These are phyloP conservation scores for Cercospora zeina DNA, from an alignment of 2,329 filamentous ascomycete genomes.

Conservation along the genomic window DNA sequence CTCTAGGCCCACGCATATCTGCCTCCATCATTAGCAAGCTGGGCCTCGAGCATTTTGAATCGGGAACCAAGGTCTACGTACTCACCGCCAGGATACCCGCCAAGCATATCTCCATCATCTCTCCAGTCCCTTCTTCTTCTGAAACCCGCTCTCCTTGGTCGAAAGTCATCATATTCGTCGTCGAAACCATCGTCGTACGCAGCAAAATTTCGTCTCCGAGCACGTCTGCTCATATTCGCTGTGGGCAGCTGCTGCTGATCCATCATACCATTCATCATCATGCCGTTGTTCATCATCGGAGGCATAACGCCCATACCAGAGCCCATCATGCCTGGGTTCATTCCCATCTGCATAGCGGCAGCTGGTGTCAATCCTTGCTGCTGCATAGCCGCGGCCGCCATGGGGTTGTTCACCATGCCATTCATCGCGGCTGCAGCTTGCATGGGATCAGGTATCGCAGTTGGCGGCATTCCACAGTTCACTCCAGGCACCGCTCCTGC, in stretches of 20 bases:
- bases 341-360: slow-evolving; percentile 14
- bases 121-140: slow-evolving; percentile 18
- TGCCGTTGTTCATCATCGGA: slow-evolving; percentile 10
- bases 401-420: not conserved
- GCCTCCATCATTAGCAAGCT: slow-evolving; percentile 1
- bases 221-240: slow-evolving; percentile 11
- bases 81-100: slow-evolving; percentile 26
- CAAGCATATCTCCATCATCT: slow-evolving; percentile 25
- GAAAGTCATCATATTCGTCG: slow-evolving; percentile 23
- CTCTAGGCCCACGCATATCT: slow-evolving; percentile 22
- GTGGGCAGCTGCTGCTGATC: slow-evolving; percentile 5
- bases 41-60: not conserved
- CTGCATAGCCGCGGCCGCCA: slow-evolving; percentile 10
- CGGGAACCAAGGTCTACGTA: slow-evolving; percentile 19
- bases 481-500: not conserved
- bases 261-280: slow-evolving; percentile 20
- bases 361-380: slow-evolving; percentile 6
- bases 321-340: slow-evolving; percentile 21
- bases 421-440: slow-evolving; percentile 16
- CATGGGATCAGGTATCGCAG: slow-evolving; percentile 15
- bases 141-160: slow-evolving; percentile 8
- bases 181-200: slow-evolving; percentile 21
- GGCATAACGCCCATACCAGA: slow-evolving; percentile 11
- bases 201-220: slow-evolving; percentile 17
- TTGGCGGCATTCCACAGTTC: not conserved